Evolutionary conservation across 331 rosid species (phyloP).

Genomic region (Erythrophleum ivorense): DNA sequence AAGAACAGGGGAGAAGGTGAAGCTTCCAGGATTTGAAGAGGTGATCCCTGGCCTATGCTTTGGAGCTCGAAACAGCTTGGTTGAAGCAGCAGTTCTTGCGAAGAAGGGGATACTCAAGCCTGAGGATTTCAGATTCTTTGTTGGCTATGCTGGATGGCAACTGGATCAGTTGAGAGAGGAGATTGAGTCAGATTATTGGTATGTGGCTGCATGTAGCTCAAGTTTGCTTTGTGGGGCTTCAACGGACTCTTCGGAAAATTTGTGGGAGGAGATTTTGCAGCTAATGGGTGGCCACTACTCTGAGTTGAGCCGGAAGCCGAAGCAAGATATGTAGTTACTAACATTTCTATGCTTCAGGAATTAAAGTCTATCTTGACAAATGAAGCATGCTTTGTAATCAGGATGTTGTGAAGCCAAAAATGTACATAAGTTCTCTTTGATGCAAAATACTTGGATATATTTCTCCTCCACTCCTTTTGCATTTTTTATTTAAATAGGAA

Average conservation of each 20-base stretch:
- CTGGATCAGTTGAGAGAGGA: constrained; percentile 91
- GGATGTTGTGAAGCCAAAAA: constrained; percentile 48
- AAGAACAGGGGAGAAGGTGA: constrained; percentile 64
- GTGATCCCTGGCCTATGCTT: constrained; percentile 88
- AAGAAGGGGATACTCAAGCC: constrained; percentile 87
- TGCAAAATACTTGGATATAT: constrained; percentile 47
- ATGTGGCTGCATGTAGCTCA: constrained; percentile 96
- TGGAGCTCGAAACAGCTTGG: constrained; percentile 91
- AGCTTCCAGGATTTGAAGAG: constrained; percentile 82
- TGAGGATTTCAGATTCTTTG: constrained; percentile 88
- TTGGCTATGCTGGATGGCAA: constrained; percentile 99
- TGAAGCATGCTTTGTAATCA: constrained; percentile 27
- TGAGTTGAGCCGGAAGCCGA: constrained; percentile 92
- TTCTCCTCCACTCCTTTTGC: constrained; percentile 15
- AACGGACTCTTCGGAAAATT: constrained; percentile 70
- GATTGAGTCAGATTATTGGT: constrained; percentile 91
- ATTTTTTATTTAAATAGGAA: constrained; percentile 10
- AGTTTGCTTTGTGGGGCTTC: constrained; percentile 66
- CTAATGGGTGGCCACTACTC: constrained; percentile 96
- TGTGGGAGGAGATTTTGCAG: constrained; percentile 95
- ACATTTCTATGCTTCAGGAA: constrained; percentile 16
- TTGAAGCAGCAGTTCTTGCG: constrained; percentile 85
- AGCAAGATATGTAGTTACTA: constrained; percentile 75
- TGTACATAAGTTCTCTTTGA: constrained; percentile 58
- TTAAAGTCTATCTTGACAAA: background rate